Base-by-base conservation (phyloP, 1,284 basidiomycete genomes). In the Athelia psychrophila region DNA sequence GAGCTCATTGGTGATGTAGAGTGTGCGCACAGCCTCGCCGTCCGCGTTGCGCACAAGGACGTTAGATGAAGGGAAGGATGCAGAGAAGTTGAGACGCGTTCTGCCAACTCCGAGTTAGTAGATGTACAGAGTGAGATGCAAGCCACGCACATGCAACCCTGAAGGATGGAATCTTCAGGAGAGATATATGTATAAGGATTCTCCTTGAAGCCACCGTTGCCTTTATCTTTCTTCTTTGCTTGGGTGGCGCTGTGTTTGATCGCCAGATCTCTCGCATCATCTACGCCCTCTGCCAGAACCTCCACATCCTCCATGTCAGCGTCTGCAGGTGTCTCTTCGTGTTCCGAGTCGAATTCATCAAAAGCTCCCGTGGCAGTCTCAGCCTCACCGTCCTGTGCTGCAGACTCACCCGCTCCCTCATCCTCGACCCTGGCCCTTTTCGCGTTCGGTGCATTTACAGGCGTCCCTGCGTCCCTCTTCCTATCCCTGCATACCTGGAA, bases 1-100 rank as follows among this genome's bases (percentile, higher is more conserved):
- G 56, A 91, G 75, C 60, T 88, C 83, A 60, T 96, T 97, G 50
- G 91, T 88, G 56, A 98, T 78, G 76, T 98, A 98, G 48, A 98
- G 78, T 6, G 91, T 90, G 40, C 95, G 86, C 20, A 89, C 78
- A 16, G 83, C 75, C 24, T 90, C 86, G 33, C 91, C 93, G 25
- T 76, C 80, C 1, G 91, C 86, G 67, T 96, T 98, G 55, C 97
- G 87, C 15, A 98, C 93, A 53, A 92, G 91, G 49, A 91, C 76
- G 66, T 90, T 93, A 51, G 73, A 72, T 16, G 81, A 76, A 6
- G 93, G 92, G 71, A 95, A 98, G 45, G 73, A 69, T n/a, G 84
- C 61, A 24, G 75, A 80, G 54, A 98, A 79, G 54, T 86, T 77
- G 53, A 97, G 85, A 60, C 87, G 88, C 35, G 85, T 74, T 51